Evolutionary conservation across 148 eudicot genomes (phyloP), one percentile per base, ranked within the genome.

Genomic region (Rhododendron griersonianum): DNA sequence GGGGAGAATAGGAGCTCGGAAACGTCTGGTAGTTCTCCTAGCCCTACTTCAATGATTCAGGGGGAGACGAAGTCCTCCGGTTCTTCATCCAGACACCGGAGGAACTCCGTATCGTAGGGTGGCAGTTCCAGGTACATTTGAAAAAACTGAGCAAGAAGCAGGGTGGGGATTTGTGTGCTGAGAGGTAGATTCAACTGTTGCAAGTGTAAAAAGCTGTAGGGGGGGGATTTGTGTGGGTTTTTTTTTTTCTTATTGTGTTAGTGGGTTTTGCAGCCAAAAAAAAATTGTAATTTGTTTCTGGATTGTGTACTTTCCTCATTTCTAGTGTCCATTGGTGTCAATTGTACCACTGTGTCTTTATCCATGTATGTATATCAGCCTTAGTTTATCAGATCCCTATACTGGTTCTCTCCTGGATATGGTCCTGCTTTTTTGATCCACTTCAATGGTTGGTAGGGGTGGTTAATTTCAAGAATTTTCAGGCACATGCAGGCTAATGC

Each of bases 1-100:
- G 90, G 90, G 4, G 98, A 94, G 90, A 93, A 92, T 81, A 92
- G 89, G 92, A 96, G 96, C 87, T 92, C 98, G 1, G 98, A 92
- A 85, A 96, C 98, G 5, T 94, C 95, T 3, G 96, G 88, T 33
- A 93, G 98, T 84, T 93, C 98, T 71, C 96, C 92, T 82, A 94
- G 95, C 35, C 98, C 96, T 4, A 88, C 90, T 86, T 94, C 97
- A 16, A 86, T 94, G 86, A 89, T 90, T 84, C 93, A 87, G 2
- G 94, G 93, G n/a, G 94, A 93, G 84, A 87, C 91, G 30, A 94
- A 94, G 91, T 91, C 92, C 1, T 93, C 91, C 1, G 91, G 91
- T 53, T 90, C 93, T 71, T 71, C 93, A 39, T 88, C 90, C 4
- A 90, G 98, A 78, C 83, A 90, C 87, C 85, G 93, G 57, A 94